Conservation (phyloP, 805 yeast species). For the Danielia reshetovae region DNA sequence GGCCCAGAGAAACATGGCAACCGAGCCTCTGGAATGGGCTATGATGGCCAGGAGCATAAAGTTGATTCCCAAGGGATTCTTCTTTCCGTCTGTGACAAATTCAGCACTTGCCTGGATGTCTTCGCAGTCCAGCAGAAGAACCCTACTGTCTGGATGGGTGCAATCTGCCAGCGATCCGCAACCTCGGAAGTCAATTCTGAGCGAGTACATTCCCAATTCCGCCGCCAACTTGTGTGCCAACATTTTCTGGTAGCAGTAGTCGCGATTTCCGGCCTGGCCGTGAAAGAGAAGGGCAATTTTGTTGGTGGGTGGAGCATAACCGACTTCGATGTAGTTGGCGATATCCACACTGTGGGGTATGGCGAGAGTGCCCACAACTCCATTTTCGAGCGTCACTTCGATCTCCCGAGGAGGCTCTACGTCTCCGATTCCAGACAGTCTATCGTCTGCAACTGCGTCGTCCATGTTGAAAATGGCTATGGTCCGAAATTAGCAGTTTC, state of each 20-base stretch:
- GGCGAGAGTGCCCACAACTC: slow-evolving; percentile 36
- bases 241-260: slow-evolving; percentile 66
- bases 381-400: slow-evolving; percentile 31
- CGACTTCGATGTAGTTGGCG: slow-evolving; percentile 20
- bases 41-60: slow-evolving; percentile 55
- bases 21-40: slow-evolving; percentile 78
- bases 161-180: slow-evolving; percentile 73
- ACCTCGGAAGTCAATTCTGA: slow-evolving; percentile 81
- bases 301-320: slow-evolving; percentile 39
- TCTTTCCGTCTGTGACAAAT: slow-evolving; percentile 22
- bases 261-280: slow-evolving; percentile 82
- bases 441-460: slow-evolving; percentile 4
- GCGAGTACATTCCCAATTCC: slow-evolving; percentile 56
- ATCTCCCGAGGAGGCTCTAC: slow-evolving; percentile 29
- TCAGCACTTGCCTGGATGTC: slow-evolving; percentile 51
- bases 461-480: slow-evolving; percentile 7
- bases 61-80: slow-evolving; percentile 36
- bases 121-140: slow-evolving; percentile 58
- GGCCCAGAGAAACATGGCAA: slow-evolving; percentile 75
- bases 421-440: slow-evolving; percentile 8
- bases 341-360: slow-evolving; percentile 31
- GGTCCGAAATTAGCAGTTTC: too few species aligned
- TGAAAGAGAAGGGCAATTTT: slow-evolving; percentile 65
- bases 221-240: slow-evolving; percentile 59
- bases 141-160: slow-evolving; percentile 49